Percentiles rank a stretch among this genome's conserved stretches.
Evolutionary conservation across 306 rosid species (phyloP).

Genomic region (Pyrus bretschneideri): DNA sequence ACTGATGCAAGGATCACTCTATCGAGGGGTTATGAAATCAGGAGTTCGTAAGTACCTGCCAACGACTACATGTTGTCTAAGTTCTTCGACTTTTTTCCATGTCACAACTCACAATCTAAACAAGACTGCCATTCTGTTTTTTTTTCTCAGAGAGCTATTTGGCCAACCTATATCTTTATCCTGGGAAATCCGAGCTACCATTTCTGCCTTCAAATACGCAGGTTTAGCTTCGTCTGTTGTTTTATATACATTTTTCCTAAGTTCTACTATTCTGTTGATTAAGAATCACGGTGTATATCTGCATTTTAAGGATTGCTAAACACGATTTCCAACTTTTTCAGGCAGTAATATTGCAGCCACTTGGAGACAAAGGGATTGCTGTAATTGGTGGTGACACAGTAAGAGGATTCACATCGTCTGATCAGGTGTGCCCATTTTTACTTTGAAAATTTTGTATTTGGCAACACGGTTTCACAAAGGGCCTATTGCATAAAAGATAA

Average conservation of each 20-base stretch:
- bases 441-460: background rate
- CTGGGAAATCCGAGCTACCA: constrained; percentile 89
- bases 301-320: background rate
- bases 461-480: background rate
- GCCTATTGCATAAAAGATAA: background rate
- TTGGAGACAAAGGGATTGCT: constrained; percentile 83
- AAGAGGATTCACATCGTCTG: constrained; percentile 80
- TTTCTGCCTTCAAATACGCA: constrained; percentile 87
- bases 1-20: constrained; percentile 69
- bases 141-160: constrained; percentile 61
- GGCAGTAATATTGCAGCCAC: constrained; percentile 97
- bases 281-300: background rate
- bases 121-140: constrained; percentile 6
- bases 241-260: background rate
- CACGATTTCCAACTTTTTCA: constrained; percentile 25
- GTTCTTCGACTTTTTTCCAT: constrained; percentile 1
- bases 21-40: constrained; percentile 60
- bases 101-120: background rate
- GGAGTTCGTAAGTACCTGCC: constrained; percentile 66
- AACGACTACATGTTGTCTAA: constrained; percentile 3
- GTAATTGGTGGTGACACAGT: constrained; percentile 86
- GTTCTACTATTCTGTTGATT: background rate
- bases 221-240: constrained; percentile 28
- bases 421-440: constrained; percentile 45
- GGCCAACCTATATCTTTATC: constrained; percentile 87